Conservation (phyloP, 2,329 filamentous ascomycete species). For the Ceratocystis eucalypticola region DNA sequence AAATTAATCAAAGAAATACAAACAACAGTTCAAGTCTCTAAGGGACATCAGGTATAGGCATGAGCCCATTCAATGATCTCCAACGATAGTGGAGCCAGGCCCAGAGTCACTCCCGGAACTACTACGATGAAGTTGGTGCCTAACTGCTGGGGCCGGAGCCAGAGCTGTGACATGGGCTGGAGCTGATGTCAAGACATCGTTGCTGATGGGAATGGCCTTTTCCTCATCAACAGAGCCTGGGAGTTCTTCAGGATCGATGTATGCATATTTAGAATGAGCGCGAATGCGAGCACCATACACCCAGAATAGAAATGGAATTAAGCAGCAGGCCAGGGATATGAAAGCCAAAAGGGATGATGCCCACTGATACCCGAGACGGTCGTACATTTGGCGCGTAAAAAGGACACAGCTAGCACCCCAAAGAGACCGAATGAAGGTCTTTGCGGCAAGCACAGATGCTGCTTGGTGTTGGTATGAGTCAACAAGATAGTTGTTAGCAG, state of each 20-base stretch:
- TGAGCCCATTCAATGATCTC: conserved; percentile 3
- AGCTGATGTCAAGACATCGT: not conserved
- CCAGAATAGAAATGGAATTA: conserved; percentile 74
- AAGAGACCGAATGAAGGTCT: conserved; percentile 65
- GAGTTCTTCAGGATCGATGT: conserved; percentile 41
- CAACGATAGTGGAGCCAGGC: conserved; percentile 15
- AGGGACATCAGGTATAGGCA: too few species aligned
- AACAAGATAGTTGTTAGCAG: conserved; percentile 60
- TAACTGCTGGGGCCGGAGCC: not conserved
- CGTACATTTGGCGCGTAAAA: conserved; percentile 73
- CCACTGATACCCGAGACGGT: conserved; percentile 60
- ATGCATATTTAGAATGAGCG: conserved; percentile 57
- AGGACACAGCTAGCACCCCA: conserved; percentile 68
- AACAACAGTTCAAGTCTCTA: too few species aligned
- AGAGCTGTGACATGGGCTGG: not conserved
- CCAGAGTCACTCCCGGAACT: conserved; percentile 12
- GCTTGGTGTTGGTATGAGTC: conserved; percentile 57
- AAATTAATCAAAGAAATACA: too few species aligned
- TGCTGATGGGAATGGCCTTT: not conserved
- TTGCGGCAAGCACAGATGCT: conserved; percentile 66
- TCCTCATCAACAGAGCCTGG: conserved; percentile 11
- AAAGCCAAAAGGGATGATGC: conserved; percentile 60
- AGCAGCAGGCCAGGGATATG: conserved; percentile 62
- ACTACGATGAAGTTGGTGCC: conserved; percentile 1
- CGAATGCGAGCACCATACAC: conserved; percentile 60